These are phyloP conservation scores for Termitomyces sp. DNA, from an alignment of 768 basidiomycete genomes.

Conservation along the genomic window DNA sequence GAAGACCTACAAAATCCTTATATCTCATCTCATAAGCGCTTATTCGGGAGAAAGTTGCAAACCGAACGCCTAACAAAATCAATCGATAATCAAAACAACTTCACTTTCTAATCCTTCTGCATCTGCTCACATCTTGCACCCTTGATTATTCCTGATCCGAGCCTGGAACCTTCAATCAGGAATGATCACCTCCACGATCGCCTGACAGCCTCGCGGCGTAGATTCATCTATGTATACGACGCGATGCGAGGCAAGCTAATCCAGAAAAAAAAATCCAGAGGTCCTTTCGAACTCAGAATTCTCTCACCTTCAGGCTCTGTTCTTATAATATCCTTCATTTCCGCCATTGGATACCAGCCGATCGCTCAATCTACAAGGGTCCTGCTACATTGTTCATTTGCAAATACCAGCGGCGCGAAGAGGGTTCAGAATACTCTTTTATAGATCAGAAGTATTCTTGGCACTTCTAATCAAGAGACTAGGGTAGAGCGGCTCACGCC, in stretches of 20 bases:
- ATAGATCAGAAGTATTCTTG: background rate
- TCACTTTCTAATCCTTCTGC: background rate
- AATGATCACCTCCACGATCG: background rate
- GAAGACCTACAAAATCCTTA: background rate
- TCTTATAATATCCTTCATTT: slow-evolving; percentile 5
- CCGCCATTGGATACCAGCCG: slow-evolving; percentile 5
- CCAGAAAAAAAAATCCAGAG: background rate
- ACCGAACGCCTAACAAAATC: slow-evolving; percentile 2
- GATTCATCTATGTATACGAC: background rate
- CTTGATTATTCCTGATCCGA: background rate
- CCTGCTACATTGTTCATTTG: background rate
- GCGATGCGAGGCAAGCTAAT: background rate
- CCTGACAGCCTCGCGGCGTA: background rate
- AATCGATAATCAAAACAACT: slow-evolving; percentile 15
- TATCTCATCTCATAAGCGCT: background rate
- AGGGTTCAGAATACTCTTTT: background rate
- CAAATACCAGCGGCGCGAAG: background rate
- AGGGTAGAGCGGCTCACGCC: background rate
- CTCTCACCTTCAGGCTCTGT: background rate
- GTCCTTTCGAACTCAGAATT: background rate
- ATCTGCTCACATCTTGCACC: background rate
- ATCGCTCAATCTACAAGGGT: background rate
- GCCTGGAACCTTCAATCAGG: background rate
- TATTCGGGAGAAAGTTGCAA: background rate
- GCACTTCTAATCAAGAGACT: background rate